These are phyloP conservation scores for Tuber microsphaerosporum DNA, from an alignment of 495 filamentous ascomycete species.

Conservation along the genomic window DNA sequence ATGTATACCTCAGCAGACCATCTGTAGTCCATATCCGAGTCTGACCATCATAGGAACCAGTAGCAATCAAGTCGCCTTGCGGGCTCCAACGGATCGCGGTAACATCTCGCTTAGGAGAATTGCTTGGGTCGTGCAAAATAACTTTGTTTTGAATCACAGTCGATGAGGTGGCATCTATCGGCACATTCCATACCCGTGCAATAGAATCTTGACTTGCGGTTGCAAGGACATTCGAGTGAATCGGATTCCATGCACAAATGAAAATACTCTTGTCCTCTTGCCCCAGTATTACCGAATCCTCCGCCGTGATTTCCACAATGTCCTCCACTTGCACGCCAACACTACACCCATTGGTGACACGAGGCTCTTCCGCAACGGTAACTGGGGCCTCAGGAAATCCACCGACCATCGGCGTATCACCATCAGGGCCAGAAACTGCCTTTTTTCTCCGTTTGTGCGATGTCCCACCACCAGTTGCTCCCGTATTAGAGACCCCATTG, in stretches of 20 bases:
- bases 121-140: constrained; percentile 42
- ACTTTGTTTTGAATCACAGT: constrained; percentile 41
- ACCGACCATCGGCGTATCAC: constrained; percentile 33
- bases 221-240: constrained; percentile 64
- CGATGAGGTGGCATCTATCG: constrained; percentile 46
- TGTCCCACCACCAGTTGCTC: not conserved
- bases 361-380: constrained; percentile 24
- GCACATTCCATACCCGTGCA: constrained; percentile 70
- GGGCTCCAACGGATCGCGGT: constrained; percentile 67
- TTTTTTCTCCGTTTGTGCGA: constrained; percentile 39
- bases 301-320: constrained; percentile 36
- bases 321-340: constrained; percentile 39
- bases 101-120: constrained; percentile 48
- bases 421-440: constrained; percentile 20
- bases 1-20: constrained; percentile 47
- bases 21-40: constrained; percentile 62
- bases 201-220: constrained; percentile 67
- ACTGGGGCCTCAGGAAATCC: constrained; percentile 18
- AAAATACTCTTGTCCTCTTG: constrained; percentile 50
- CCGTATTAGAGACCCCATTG: constrained; percentile 33
- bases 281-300: constrained; percentile 35
- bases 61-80: constrained; percentile 58
- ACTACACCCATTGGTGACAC: constrained; percentile 37
- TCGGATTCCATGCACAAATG: constrained; percentile 68
- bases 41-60: constrained; percentile 60